A percentile compares a stretch with the other conserved stretches of the same genome.
These are phyloP conservation scores for Friedmanniomyces simplex DNA, from an alignment of 495 filamentous ascomycete genomes.

Conservation along the genomic window DNA sequence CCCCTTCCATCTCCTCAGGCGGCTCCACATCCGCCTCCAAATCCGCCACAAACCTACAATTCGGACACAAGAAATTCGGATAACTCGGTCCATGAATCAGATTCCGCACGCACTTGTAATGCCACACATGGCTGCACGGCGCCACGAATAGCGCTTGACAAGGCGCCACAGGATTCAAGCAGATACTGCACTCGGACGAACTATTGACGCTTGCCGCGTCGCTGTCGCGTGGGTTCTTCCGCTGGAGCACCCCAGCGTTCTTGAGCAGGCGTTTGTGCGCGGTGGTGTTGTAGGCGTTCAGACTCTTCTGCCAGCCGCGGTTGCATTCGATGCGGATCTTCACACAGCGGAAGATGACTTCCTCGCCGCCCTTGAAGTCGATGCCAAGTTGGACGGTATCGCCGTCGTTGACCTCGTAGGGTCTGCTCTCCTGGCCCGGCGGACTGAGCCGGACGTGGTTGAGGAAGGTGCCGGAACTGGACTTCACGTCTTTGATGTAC, in stretches of 20 bases:
- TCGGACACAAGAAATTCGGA: conserved; percentile 93
- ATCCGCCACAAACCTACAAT: conserved; percentile 89
- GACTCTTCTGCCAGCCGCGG: conserved; percentile 83
- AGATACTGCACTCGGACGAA: conserved; percentile 76
- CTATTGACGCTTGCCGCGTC: conserved; percentile 39
- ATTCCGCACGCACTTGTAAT: conserved; percentile 91
- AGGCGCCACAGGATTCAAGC: conserved; percentile 83
- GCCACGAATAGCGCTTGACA: conserved; percentile 97
- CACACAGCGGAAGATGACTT: conserved; percentile 98
- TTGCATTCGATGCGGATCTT: conserved; percentile 95
- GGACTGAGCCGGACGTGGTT: conserved; percentile 95
- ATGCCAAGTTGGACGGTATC: conserved; percentile 97
- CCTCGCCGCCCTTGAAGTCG: conserved; percentile 94
- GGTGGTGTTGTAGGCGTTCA: conserved; percentile 92
- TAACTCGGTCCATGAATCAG: conserved; percentile 69
- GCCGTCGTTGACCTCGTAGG: conserved; percentile 87
- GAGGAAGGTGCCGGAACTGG: conserved; percentile 90
- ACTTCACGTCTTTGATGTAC: conserved; percentile 96
- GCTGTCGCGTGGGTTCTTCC: conserved; percentile 40
- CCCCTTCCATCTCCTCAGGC: conserved; percentile 36
- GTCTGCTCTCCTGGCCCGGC: conserved; percentile 74
- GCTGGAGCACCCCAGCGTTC: conserved; percentile 39
- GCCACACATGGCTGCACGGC: conserved; percentile 98
- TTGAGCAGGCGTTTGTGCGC: conserved; percentile 75
- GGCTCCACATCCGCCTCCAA: conserved; percentile 93